Percentiles rank a stretch among this genome's conserved stretches.
phyloP scores from a whole-genome alignment of 768 basidiomycete species.

The Hygrocybe coccinea region DNA sequence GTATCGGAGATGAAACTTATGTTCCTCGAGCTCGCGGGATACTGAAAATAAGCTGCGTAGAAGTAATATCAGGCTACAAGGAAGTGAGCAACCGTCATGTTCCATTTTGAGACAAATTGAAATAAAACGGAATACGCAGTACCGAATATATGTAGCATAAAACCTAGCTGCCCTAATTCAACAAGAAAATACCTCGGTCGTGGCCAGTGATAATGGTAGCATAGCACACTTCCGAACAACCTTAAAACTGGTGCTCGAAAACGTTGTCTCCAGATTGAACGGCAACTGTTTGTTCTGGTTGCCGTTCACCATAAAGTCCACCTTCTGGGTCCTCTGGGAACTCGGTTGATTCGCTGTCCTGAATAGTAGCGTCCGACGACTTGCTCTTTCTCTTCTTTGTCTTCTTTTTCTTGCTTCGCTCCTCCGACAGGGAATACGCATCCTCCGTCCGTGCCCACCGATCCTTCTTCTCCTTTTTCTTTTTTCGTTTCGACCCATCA shows the following conservation, averaged over 20 bases:
- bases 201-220: not conserved
- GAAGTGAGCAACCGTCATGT: too few species aligned
- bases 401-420: constrained; percentile 45
- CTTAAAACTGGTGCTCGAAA: constrained; percentile 63
- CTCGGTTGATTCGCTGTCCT: constrained; percentile 41
- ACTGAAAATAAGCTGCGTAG: too few species aligned
- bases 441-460: constrained; percentile 85
- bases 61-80: too few species aligned
- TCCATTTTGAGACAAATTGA: too few species aligned
- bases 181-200: not conserved
- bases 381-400: constrained; percentile 62
- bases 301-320: constrained; percentile 50
- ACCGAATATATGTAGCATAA: too few species aligned
- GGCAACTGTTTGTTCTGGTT: constrained; percentile 12
- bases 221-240: not conserved
- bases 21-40: too few species aligned
- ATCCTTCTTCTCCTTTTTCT: constrained; percentile 80
- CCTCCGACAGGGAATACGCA: constrained; percentile 58
- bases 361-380: constrained; percentile 35
- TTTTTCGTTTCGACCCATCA: constrained; percentile 41
- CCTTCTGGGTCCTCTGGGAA: constrained; percentile 73
- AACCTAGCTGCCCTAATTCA: too few species aligned
- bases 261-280: constrained; percentile 36
- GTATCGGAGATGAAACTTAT: too few species aligned
- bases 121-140: too few species aligned